A percentile compares a stretch with the other conserved stretches of the same genome.
Evolutionary conservation across 495 filamentous ascomycete genomes (phyloP).

Genomic region (Hypoxylon rickii): DNA sequence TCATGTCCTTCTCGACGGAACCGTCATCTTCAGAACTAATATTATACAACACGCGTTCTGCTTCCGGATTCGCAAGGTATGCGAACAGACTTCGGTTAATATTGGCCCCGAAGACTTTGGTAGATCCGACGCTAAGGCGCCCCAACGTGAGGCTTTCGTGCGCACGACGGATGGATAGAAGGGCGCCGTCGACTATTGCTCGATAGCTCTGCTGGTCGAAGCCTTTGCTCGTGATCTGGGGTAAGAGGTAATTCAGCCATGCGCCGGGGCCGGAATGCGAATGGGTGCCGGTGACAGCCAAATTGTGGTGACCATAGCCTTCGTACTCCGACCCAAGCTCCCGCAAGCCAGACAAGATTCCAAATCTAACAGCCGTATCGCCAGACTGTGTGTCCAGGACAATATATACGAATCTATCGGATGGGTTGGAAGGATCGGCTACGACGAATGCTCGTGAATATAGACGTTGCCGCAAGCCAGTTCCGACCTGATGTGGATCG

Average conservation of each 20-base stretch:
- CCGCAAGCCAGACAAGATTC: slow-evolving; percentile 74
- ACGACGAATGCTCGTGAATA: slow-evolving; percentile 93
- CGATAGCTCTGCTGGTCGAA: slow-evolving; percentile 89
- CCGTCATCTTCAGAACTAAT: slow-evolving; percentile 58
- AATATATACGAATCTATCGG: slow-evolving; percentile 83
- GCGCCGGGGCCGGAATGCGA: slow-evolving; percentile 91
- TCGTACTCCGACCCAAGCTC: slow-evolving; percentile 69
- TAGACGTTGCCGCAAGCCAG: slow-evolving; percentile 85
- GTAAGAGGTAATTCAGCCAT: slow-evolving; percentile 95
- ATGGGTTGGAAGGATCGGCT: slow-evolving; percentile 65
- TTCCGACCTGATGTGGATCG: slow-evolving; percentile 80
- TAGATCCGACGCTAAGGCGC: slow-evolving; percentile 71
- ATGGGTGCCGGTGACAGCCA: slow-evolving; percentile 92
- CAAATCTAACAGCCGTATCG: slow-evolving; percentile 87
- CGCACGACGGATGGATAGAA: slow-evolving; percentile 79
- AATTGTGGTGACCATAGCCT: slow-evolving; percentile 78
- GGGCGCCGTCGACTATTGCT: slow-evolving; percentile 85
- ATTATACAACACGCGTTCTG: slow-evolving; percentile 75
- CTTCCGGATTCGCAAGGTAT: slow-evolving; percentile 85
- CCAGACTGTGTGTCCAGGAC: slow-evolving; percentile 88
- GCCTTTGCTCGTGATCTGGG: slow-evolving; percentile 88
- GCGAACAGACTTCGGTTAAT: slow-evolving; percentile 89
- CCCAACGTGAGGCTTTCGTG: slow-evolving; percentile 77
- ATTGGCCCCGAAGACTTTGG: slow-evolving; percentile 79
- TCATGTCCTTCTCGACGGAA: slow-evolving; percentile 86